phyloP scores from a whole-genome alignment of 2,329 filamentous ascomycete species.

The Aspergillus sp. region DNA sequence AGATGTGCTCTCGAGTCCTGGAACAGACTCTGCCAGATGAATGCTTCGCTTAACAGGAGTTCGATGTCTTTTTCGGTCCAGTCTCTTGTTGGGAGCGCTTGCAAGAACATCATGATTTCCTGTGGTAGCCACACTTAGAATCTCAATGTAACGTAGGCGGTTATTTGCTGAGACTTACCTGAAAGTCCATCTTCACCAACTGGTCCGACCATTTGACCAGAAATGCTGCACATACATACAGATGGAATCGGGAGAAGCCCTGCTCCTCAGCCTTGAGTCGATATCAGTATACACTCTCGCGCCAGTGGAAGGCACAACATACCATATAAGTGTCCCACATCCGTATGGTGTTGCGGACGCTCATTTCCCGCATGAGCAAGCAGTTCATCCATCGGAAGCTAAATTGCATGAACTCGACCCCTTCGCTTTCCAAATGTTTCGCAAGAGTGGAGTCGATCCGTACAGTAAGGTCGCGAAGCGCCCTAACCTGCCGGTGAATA shows the following conservation, averaged over 20 bases:
- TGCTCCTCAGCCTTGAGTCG: slow-evolving; percentile 82
- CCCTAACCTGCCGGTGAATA: slow-evolving; percentile 89
- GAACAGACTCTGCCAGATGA: slow-evolving; percentile 98
- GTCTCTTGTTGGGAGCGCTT: slow-evolving; percentile 83
- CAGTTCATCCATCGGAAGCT: slow-evolving; percentile 99
- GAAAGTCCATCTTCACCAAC: slow-evolving; percentile 93
- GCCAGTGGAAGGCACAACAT: slow-evolving; percentile 22
- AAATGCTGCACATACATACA: slow-evolving; percentile 97
- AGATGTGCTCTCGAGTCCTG: slow-evolving; percentile 92
- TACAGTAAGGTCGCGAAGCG: slow-evolving; percentile 83
- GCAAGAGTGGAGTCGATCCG: slow-evolving; percentile 82
- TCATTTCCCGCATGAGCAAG: slow-evolving; percentile 94
- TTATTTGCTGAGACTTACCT: slow-evolving; percentile 35
- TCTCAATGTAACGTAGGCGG: no score
- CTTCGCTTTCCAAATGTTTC: slow-evolving; percentile 84
- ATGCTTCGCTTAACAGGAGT: slow-evolving; percentile 89
- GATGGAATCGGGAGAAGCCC: slow-evolving; percentile 96
- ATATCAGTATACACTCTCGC: slow-evolving; percentile 13
- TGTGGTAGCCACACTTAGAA: slow-evolving; percentile 41
- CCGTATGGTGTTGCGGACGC: slow-evolving; percentile 90
- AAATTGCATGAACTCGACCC: slow-evolving; percentile 98
- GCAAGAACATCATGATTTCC: slow-evolving; percentile 99
- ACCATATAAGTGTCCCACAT: slow-evolving; percentile 99
- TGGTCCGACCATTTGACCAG: slow-evolving; percentile 98
- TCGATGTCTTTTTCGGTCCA: slow-evolving; percentile 99